Conservation (phyloP, 805 yeast species). For the Debaryomyces tyrocola region DNA sequence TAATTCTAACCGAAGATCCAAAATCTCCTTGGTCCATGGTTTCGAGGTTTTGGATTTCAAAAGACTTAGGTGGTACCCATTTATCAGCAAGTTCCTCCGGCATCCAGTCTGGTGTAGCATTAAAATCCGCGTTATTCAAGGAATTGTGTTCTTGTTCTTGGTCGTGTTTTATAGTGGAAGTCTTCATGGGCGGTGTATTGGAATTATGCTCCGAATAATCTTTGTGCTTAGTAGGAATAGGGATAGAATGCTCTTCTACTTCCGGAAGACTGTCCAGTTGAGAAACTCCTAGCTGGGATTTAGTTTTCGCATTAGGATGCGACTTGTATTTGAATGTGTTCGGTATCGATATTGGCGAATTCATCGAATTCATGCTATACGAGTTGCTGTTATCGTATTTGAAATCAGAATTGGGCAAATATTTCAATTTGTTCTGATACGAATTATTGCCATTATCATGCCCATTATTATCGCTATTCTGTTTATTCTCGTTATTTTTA, state of each 20-base stretch:
- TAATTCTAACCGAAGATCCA: conserved; percentile 18
- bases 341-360: conserved; percentile 33
- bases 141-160: background rate
- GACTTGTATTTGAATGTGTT: conserved; percentile 45
- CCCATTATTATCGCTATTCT: background rate
- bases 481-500: background rate
- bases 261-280: background rate
- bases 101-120: conserved; percentile 43
- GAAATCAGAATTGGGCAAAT: conserved; percentile 33
- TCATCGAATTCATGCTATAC: conserved; percentile 4
- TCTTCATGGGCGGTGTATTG: background rate
- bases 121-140: background rate
- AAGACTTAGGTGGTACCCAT: conserved; percentile 22
- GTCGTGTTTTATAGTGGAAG: background rate
- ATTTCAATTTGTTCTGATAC: conserved; percentile 34
- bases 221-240: background rate
- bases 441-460: conserved; percentile 3
- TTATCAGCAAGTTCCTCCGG: conserved; percentile 36
- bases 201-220: background rate
- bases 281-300: conserved; percentile 24
- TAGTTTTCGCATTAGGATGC: conserved; percentile 46
- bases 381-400: conserved; percentile 16
- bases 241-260: background rate
- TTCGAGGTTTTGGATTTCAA: conserved; percentile 3
- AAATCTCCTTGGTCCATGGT: conserved; percentile 11